A percentile compares a stretch with the other conserved stretches of the same genome.
Conservation (phyloP, 306 rosid species). For the Medicago truncatula region DNA sequence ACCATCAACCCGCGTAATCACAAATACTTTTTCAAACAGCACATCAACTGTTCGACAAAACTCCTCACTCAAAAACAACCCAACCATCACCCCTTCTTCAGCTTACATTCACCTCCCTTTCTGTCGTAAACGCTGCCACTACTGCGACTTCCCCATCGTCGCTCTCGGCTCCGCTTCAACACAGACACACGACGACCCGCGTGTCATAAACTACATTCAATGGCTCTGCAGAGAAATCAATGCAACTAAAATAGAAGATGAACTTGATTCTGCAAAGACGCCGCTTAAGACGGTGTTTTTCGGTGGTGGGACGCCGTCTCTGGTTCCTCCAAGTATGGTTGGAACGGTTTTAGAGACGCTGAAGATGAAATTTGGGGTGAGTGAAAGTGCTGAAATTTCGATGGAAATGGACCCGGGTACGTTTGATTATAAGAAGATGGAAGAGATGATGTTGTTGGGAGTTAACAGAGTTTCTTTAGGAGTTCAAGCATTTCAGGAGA, state of each 20-base stretch:
- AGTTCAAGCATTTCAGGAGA: constrained; percentile 92
- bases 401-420: constrained; percentile 99
- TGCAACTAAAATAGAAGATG: constrained; percentile 51
- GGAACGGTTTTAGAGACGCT: constrained; percentile 60
- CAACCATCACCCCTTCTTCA: constrained; percentile 56
- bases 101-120: constrained; percentile 96
- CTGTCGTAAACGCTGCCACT: constrained; percentile 95
- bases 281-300: constrained; percentile 85
- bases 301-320: constrained; percentile 94
- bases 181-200: constrained; percentile 66
- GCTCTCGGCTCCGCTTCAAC: constrained; percentile 78
- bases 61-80: constrained; percentile 46
- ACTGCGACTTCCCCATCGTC: constrained; percentile 92
- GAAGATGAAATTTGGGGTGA: constrained; percentile 65
- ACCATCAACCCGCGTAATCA: not conserved
- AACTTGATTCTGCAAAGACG: constrained; percentile 10
- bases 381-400: constrained; percentile 68
- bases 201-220: constrained; percentile 68
- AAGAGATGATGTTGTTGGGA: constrained; percentile 64
- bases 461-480: constrained; percentile 93
- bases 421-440: constrained; percentile 71
- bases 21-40: constrained; percentile 42
- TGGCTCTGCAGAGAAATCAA: constrained; percentile 79
- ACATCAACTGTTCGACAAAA: constrained; percentile 73
- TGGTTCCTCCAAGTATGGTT: constrained; percentile 81